These are phyloP conservation scores for Aspergillus saccharolyticus DNA, from an alignment of 495 filamentous ascomycete genomes.

Conservation along the genomic window DNA sequence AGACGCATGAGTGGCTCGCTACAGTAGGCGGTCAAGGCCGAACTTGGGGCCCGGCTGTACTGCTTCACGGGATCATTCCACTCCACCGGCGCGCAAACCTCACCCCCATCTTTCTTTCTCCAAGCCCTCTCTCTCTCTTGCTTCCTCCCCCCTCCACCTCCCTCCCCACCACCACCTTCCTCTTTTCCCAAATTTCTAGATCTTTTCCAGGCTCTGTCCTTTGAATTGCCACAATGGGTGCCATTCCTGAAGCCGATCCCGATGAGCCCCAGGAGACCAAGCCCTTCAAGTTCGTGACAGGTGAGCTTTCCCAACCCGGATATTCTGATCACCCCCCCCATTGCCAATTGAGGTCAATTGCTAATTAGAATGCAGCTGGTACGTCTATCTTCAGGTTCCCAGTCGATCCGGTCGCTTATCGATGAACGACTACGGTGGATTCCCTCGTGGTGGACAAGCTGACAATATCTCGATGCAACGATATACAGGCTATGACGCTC, in stretches of 20 bases:
- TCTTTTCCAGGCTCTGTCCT: conserved; percentile 20
- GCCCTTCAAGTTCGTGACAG: conserved; percentile 99
- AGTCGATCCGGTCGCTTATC: conserved; percentile 12
- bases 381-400: conserved; percentile 24
- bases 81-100: conserved; percentile 18
- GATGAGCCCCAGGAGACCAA: conserved; percentile 83
- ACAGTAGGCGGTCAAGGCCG: conserved; percentile 38
- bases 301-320: conserved; percentile 51
- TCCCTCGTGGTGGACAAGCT: conserved; percentile 22
- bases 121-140: conserved; percentile 23
- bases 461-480: conserved; percentile 27
- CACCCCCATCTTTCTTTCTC: conserved; percentile 24
- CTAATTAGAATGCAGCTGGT: conserved; percentile 46
- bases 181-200: conserved; percentile 11
- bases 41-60: conserved; percentile 30
- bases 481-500: conserved; percentile 85
- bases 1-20: conserved; percentile 43
- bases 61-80: conserved; percentile 35
- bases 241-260: conserved; percentile 73
- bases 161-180: conserved; percentile 15
- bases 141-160: conserved; percentile 20
- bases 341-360: conserved; percentile 38
- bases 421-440: conserved; percentile 6
- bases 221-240: conserved; percentile 41
- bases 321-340: conserved; percentile 23